These are phyloP conservation scores for Ilyonectria mors-panacis DNA, from an alignment of 2,329 filamentous ascomycete species.

Conservation along the genomic window DNA sequence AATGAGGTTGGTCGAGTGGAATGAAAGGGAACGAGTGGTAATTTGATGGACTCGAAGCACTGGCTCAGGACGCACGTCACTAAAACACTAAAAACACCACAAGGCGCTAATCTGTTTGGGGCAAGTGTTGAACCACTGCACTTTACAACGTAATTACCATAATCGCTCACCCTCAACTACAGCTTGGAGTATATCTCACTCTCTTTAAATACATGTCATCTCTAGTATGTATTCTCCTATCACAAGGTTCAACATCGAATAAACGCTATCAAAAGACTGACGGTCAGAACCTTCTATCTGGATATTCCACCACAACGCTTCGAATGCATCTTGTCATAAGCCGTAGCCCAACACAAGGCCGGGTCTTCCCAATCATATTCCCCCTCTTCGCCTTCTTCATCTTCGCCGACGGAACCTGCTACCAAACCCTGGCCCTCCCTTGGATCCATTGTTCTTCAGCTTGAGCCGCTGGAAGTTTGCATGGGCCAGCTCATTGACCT, in stretches of 20 bases:
- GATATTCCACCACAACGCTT: constrained; percentile 26
- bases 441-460: constrained; percentile 73
- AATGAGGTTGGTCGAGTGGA: not conserved
- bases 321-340: constrained; percentile 28
- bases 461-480: constrained; percentile 78
- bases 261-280: not conserved
- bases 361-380: constrained; percentile 2
- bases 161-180: no score
- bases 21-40: not conserved
- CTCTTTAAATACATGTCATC: no score
- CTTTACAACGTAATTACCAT: not conserved
- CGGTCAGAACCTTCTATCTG: constrained; percentile 14
- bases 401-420: constrained; percentile 71
- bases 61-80: not conserved
- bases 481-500: constrained; percentile 75
- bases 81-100: not conserved
- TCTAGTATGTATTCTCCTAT: not conserved
- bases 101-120: not conserved
- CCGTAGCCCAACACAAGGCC: constrained; percentile 12
- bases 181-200: no score
- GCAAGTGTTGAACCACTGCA: not conserved
- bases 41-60: not conserved
- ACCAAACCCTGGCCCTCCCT: constrained; percentile 71
- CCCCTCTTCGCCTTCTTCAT: constrained; percentile 50
- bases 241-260: not conserved